A percentile compares a stretch with the other conserved stretches of the same genome.
Evolutionary conservation across 345 rosid species (phyloP).

Genomic region (Populus davidiana): DNA sequence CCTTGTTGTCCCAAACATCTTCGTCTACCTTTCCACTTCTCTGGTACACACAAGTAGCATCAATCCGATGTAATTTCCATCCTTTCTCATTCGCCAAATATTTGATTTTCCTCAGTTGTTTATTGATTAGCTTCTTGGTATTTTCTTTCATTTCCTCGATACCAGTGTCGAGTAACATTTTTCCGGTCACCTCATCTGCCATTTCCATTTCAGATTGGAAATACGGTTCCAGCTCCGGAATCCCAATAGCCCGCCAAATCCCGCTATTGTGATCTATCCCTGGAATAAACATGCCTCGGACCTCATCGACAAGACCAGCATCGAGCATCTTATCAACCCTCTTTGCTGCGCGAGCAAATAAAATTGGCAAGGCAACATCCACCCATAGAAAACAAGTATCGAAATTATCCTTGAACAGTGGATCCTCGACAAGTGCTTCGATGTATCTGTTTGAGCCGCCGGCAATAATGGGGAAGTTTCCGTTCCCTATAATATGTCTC

Average conservation of each 20-base stretch:
- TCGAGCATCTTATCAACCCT: slow-evolving; percentile 47
- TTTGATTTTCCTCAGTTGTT: slow-evolving; percentile 35
- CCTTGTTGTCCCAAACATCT: slow-evolving; percentile 9
- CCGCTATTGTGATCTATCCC: slow-evolving; percentile 28
- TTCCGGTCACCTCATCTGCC: slow-evolving; percentile 14
- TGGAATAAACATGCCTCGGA: slow-evolving; percentile 19
- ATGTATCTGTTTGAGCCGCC: slow-evolving; percentile 50
- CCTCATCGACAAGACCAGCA: slow-evolving; percentile 38
- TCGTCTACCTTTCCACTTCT: not conserved
- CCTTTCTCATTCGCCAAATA: slow-evolving; percentile 23
- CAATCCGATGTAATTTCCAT: slow-evolving; percentile 44
- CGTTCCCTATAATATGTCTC: slow-evolving; percentile 15
- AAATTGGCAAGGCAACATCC: slow-evolving; percentile 35
- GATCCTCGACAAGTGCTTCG: slow-evolving; percentile 33
- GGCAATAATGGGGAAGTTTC: slow-evolving; percentile 34
- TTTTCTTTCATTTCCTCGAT: slow-evolving; percentile 37
- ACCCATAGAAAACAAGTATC: slow-evolving; percentile 46
- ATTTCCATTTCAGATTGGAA: slow-evolving; percentile 8
- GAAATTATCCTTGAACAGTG: slow-evolving; percentile 12
- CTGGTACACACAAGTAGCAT: slow-evolving; percentile 30
- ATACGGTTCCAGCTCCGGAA: slow-evolving; percentile 39
- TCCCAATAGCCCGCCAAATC: slow-evolving; percentile 39
- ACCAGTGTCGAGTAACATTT: slow-evolving; percentile 26
- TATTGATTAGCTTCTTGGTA: slow-evolving; percentile 32
- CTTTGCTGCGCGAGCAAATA: slow-evolving; percentile 21